Conservation (phyloP, 805 yeast genomes). For the Wickerhamomyces queroliae region DNA sequence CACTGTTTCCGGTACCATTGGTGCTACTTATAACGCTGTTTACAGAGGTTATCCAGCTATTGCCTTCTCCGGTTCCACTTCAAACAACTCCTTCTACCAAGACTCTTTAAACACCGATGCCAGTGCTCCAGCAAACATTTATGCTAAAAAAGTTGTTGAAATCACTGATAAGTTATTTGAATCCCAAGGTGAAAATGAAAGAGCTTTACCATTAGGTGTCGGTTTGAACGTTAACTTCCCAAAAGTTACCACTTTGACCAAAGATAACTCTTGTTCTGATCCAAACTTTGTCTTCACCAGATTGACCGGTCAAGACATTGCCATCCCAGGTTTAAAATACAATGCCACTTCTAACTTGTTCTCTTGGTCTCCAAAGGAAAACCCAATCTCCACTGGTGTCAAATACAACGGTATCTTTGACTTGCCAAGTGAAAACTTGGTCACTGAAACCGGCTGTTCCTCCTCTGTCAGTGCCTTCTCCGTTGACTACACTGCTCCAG, state of each 20-base stretch:
- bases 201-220: conserved; percentile 35
- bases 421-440: conserved; percentile 36
- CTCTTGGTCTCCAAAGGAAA: conserved; percentile 12
- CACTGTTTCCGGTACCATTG: conserved; percentile 46
- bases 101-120: conserved; percentile 39
- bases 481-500: conserved; percentile 31
- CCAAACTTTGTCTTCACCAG: conserved; percentile 41
- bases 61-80: conserved; percentile 46
- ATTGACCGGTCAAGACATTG: conserved; percentile 31
- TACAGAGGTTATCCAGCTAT: conserved; percentile 44
- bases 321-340: conserved; percentile 20
- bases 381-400: conserved; percentile 18
- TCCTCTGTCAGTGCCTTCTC: conserved; percentile 41
- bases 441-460: conserved; percentile 30
- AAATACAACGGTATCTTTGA: conserved; percentile 37
- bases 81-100: conserved; percentile 37
- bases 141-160: conserved; percentile 34
- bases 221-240: conserved; percentile 48
- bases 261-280: conserved; percentile 27
- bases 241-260: conserved; percentile 33
- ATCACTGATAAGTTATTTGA: conserved; percentile 33
- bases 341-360: conserved; percentile 33
- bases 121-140: conserved; percentile 36
- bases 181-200: conserved; percentile 30
- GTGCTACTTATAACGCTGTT: conserved; percentile 41